Conservation (phyloP, 768 basidiomycete genomes). For the Trametopsis cervina region DNA sequence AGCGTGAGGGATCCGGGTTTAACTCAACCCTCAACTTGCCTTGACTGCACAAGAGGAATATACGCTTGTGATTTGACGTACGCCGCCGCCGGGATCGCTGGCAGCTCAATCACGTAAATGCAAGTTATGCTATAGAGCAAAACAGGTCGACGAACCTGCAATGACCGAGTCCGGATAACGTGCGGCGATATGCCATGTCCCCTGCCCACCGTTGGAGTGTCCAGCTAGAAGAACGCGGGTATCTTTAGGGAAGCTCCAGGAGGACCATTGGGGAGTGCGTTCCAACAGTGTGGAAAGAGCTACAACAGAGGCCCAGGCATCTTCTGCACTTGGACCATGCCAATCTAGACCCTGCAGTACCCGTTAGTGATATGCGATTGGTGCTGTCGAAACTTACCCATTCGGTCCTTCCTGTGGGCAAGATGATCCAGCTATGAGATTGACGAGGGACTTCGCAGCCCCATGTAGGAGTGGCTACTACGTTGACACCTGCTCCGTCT, state of each 20-base stretch:
- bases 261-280: slow-evolving; percentile 28
- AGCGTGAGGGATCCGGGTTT: not conserved
- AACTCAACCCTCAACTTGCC: slow-evolving; percentile 27
- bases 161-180: slow-evolving; percentile 72
- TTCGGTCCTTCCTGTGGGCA: slow-evolving; percentile 77
- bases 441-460: slow-evolving; percentile 52
- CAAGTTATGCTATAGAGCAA: not conserved
- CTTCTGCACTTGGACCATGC: slow-evolving; percentile 77
- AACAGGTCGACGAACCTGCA: slow-evolving; percentile 36
- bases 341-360: slow-evolving; percentile 73
- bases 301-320: slow-evolving; percentile 59
- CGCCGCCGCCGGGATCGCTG: slow-evolving; percentile 71
- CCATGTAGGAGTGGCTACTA: slow-evolving; percentile 52
- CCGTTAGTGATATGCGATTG: not conserved
- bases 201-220: slow-evolving; percentile 93
- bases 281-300: slow-evolving; percentile 46
- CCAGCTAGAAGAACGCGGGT: slow-evolving; percentile 65
- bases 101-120: not conserved
- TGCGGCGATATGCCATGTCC: slow-evolving; percentile 73
- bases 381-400: slow-evolving; percentile 46
- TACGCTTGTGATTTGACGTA: slow-evolving; percentile 89
- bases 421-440: slow-evolving; percentile 61
- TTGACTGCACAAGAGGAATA: slow-evolving; percentile 62
- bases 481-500: slow-evolving; percentile 89
- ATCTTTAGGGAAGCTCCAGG: slow-evolving; percentile 31